Conservation (phyloP, 2,329 filamentous ascomycete genomes). For the Chaetomiaceae sp. region DNA sequence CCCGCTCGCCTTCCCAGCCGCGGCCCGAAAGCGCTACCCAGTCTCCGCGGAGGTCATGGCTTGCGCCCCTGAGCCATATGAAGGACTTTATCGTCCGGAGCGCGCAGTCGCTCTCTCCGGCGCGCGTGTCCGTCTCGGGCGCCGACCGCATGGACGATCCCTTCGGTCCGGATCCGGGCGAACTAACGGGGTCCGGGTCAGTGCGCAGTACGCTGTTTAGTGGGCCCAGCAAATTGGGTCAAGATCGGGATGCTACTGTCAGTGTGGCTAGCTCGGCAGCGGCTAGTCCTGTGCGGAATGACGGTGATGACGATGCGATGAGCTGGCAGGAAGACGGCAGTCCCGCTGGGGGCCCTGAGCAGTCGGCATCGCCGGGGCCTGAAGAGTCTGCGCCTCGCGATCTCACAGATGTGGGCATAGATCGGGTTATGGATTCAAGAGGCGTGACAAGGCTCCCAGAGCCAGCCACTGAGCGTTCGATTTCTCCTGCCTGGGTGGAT, state of each 20-base stretch:
- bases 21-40: neutral
- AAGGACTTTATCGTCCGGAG: conserved; percentile 29
- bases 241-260: conserved; percentile 12
- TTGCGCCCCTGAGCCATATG: conserved; percentile 29
- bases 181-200: conserved; percentile 6
- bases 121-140: conserved; percentile 13
- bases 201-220: conserved; percentile 17
- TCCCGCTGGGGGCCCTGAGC: conserved; percentile 7
- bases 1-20: conserved; percentile 13
- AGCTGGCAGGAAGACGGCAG: conserved; percentile 35
- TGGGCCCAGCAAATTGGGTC: neutral
- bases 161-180: conserved; percentile 21
- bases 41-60: conserved; percentile 24
- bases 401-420: neutral
- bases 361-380: conserved; percentile 11
- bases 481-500: too few relatives aligned
- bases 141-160: conserved; percentile 22
- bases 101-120: conserved; percentile 28
- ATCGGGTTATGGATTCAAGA: neutral
- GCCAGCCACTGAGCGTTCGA: neutral
- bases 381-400: neutral
- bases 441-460: neutral
- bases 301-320: conserved; percentile 33
- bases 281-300: conserved; percentile 19
- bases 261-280: conserved; percentile 29